Base-by-base conservation (phyloP, 345 rosid genomes). In the Melaleuca alternifolia region DNA sequence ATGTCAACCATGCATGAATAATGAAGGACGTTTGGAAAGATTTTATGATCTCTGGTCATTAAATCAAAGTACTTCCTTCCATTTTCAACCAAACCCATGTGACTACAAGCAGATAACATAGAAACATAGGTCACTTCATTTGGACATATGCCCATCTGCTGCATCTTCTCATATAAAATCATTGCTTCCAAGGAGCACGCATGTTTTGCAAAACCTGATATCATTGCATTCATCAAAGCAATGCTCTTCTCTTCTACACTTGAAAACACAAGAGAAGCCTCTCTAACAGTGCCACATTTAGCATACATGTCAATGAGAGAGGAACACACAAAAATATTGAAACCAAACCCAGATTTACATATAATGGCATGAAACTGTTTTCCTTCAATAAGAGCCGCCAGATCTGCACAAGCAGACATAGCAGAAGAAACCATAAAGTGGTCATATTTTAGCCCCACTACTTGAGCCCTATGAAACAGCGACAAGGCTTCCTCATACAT, bases 1-100 rank as follows among this genome's bases (percentile, higher is more conserved):
- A 95, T 88, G 92, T 97, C 99, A 87, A 95, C 94, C 98, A 96
- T 93, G 89, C 99, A 98, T 1, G 98, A 94, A 88, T 93, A 95
- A 86, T 96, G 98, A 89, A 93, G 85, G 85, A 89, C 93, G 85
- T 91, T 93, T n/a, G 93, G 96, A 3, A 86, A 84, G 51, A 97
- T 11, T 24, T 88, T 87, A 75, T 92, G 94, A 44, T 89, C 89
- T 53, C 51, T 91, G 50, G 51, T 87, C 99, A 96, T 96, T 85
- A 93, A 91, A 59, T 88, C 41, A 41, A 41, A 41, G 41, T 41
- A 41, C 41, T 41, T 41, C 41, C 41, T 41, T 41, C 41, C 41
- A 41, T 41, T 41, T 41, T 41, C 41, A 41, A 41, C 41, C 41
- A 93, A 88, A 57, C 98, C 98, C 46, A 89, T 91, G 90, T 96